These are phyloP conservation scores for Westerdykella ornata DNA, from an alignment of 2,329 filamentous ascomycete genomes.

Conservation along the genomic window DNA sequence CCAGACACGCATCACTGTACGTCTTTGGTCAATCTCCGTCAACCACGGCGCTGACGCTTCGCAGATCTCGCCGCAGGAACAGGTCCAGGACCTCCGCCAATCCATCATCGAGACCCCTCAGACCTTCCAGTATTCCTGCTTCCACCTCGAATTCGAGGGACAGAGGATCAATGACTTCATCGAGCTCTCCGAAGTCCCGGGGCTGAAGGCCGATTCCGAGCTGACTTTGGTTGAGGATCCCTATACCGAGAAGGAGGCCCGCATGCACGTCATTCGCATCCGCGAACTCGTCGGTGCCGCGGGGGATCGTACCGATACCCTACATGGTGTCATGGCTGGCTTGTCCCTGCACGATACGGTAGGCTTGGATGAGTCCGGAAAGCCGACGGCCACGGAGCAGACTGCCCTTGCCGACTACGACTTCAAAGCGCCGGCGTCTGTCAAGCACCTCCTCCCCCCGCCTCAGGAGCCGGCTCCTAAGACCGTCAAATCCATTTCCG, in stretches of 20 bases:
- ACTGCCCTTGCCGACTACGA: conserved; percentile 61
- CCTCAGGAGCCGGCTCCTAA: conserved; percentile 65
- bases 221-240: conserved; percentile 83
- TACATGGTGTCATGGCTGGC: conserved; percentile 80
- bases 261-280: conserved; percentile 86
- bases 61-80: conserved; percentile 85
- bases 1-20: conserved; percentile 78
- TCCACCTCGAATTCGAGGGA: conserved; percentile 89
- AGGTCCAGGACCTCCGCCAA: conserved; percentile 94
- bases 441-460: conserved; percentile 64
- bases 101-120: conserved; percentile 88
- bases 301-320: conserved; percentile 76
- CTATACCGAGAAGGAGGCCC: conserved; percentile 96
- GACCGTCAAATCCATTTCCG: conserved; percentile 79
- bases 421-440: conserved; percentile 60
- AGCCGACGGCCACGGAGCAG: conserved; percentile 24
- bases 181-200: conserved; percentile 81
- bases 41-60: conserved; percentile 24
- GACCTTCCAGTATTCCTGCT: conserved; percentile 96
- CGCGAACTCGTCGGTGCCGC: conserved; percentile 90
- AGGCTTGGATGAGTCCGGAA: conserved; percentile 37
- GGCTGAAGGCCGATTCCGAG: conserved; percentile 68
- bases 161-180: conserved; percentile 92
- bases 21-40: conserved; percentile 9
- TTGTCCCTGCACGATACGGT: conserved; percentile 81